Base-by-base conservation (phyloP, 345 rosid genomes). In the Melastoma malabathricum region DNA sequence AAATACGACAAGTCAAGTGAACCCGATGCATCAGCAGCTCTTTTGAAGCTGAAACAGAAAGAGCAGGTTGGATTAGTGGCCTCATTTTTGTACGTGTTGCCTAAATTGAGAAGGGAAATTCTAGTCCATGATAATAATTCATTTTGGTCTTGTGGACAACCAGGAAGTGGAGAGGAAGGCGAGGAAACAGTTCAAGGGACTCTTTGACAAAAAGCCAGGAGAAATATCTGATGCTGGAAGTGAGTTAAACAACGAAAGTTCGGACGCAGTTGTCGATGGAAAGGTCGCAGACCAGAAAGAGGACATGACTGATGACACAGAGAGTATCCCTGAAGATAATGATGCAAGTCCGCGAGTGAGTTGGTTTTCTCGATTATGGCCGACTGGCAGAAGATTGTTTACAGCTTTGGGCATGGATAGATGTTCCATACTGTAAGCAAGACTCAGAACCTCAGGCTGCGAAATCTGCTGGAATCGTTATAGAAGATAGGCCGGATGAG, bases 171-270 rank as follows among this genome's bases (percentile, higher is more conserved):
- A 85, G 58, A 79, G 57, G 58, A 85, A 69, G 64, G 97, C 81
- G 34, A 70, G 85, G 38, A 85, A 80, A 65, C 95, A 88, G 68
- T 93, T 93, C 54, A 81, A 88, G 68, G 97, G 99, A 31, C 70
- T 93, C 44, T 88, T 93, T 43, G 94, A 93, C 78, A 88, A 88
- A 78, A 93, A 75, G 64, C 99, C 97, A 0, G 95, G 99, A 55
- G 95, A 88, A 66, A 85, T 93, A 57, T 55, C 93, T 3, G 79
- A 80, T 18, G 77, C 44, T 18, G 38, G 68, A 43, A 50, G 44
- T 4, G 70, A 67, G 47, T 70, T 53, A 15, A 38, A 5, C 15
- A 65, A 15, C 13, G 69, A 65, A 46, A 59, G 58, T 27, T 31
- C 59, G 8, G 49, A 55, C 14, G 25, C 57, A 4, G 34, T 18